Conservation (phyloP, 345 rosid genomes). For the rapeseed (Brassica napus) region Da-Ae NC_063445.1:17402501-17403000, state of each 20-base stretch:
- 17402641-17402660: neutral
- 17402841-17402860: constrained; percentile 36
- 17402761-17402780: constrained; percentile 58
- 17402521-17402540: constrained; percentile 42
- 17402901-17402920: constrained; percentile 60
- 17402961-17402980: constrained; percentile 9
- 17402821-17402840: neutral
- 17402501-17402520: neutral
- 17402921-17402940: constrained; percentile 49
- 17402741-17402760: constrained; percentile 38
- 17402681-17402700: neutral
- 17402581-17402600: constrained; percentile 34
- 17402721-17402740: constrained; percentile 32
- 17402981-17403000: neutral
- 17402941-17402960: neutral
- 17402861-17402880: constrained; percentile 51
- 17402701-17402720: constrained; percentile 38
- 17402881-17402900: constrained; percentile 69
- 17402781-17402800: constrained; percentile 22
- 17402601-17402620: constrained; percentile 23
- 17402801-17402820: neutral
- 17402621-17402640: neutral
- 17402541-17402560: constrained; percentile 21
- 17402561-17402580: constrained; percentile 41
- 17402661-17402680: neutral